A percentile compares a stretch with the other conserved stretches of the same genome.
phyloP scores from a whole-genome alignment of 495 filamentous ascomycete genomes.

The Jackrogersella minutella region DNA sequence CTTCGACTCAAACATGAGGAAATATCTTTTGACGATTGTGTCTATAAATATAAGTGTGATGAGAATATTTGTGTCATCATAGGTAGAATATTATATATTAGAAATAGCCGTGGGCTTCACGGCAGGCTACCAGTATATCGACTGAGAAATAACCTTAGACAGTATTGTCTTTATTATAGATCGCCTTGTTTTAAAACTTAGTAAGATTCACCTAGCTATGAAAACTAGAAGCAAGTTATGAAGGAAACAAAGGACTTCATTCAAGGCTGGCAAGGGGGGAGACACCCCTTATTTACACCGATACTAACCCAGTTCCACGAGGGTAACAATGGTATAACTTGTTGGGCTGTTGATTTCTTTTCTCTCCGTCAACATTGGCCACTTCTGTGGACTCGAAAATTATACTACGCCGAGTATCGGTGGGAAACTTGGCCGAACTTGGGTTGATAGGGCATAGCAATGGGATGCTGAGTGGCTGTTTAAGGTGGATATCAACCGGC shows the following conservation, averaged over 20 bases:
- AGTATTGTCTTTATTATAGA: constrained; percentile 7
- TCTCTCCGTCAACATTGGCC: constrained; percentile 24
- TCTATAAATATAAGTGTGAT: constrained; percentile 12
- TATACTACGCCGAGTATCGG: constrained; percentile 37
- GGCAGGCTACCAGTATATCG: background rate
- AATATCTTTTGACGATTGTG: background rate
- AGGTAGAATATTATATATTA: constrained; percentile 11
- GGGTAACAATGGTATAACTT: constrained; percentile 4
- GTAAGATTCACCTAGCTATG: constrained; percentile 11
- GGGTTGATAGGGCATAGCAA: constrained; percentile 30
- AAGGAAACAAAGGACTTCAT: constrained; percentile 23
- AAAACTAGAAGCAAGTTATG: background rate
- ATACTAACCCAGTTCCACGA: background rate
- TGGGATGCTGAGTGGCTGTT: constrained; percentile 28
- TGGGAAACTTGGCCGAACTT: constrained; percentile 35
- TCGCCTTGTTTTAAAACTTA: constrained; percentile 8
- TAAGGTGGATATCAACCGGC: constrained; percentile 34
- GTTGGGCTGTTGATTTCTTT: constrained; percentile 16
- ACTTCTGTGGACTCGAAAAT: background rate
- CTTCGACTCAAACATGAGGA: constrained; percentile 31
- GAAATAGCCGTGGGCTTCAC: constrained; percentile 2
- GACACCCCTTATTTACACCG: constrained; percentile 28
- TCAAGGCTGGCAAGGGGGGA: constrained; percentile 13
- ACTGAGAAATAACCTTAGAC: background rate
- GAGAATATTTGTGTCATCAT: constrained; percentile 17